Evolutionary conservation across 1,139 yeast species (phyloP).

Genomic region (Geotrichum restrictum): DNA sequence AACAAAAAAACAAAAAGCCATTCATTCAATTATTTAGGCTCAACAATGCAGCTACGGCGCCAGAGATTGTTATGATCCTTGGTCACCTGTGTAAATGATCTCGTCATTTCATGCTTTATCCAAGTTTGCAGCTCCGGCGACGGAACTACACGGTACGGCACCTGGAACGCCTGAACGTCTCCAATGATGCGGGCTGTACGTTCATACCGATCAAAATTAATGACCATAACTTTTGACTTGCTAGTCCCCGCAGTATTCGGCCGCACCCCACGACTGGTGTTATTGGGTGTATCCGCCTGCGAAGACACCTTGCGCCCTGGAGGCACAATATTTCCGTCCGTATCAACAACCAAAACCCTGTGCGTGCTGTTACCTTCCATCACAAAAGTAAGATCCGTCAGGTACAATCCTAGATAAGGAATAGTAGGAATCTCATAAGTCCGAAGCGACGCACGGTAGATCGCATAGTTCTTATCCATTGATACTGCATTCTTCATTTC

Average conservation of each 20-base stretch:
- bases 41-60: constrained; percentile 40
- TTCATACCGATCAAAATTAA: constrained; percentile 79
- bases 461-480: constrained; percentile 77
- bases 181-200: constrained; percentile 70
- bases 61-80: constrained; percentile 38
- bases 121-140: constrained; percentile 35
- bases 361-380: constrained; percentile 79
- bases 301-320: constrained; percentile 6
- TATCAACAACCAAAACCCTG: constrained; percentile 41
- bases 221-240: constrained; percentile 36
- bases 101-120: constrained; percentile 38
- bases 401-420: constrained; percentile 78
- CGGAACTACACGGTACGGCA: constrained; percentile 43
- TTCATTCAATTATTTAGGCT: constrained; percentile 29
- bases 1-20: neutral
- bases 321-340: constrained; percentile 14
- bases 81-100: constrained; percentile 33
- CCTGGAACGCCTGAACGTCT: constrained; percentile 73
- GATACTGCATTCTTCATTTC: constrained; percentile 68
- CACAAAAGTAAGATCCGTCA: constrained; percentile 83
- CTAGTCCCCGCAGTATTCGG: too few relatives aligned
- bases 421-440: constrained; percentile 63
- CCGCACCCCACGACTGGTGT: neutral
- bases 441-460: constrained; percentile 66
- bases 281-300: neutral